Evolutionary conservation across 495 filamentous ascomycete species (phyloP).

Genomic region (Xanthoparmelia taractica): DNA sequence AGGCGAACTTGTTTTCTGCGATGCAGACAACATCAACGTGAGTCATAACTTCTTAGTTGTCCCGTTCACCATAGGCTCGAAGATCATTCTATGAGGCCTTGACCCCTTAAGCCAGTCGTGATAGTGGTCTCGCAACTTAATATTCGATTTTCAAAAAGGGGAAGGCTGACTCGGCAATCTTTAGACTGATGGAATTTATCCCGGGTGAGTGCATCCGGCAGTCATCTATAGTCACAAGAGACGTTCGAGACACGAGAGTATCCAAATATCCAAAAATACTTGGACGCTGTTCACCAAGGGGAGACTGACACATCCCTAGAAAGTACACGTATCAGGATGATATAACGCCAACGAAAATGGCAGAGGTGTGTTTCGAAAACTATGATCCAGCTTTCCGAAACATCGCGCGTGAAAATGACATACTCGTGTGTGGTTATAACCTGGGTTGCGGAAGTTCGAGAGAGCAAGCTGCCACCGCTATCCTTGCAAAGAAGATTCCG

Average conservation of each 20-base stretch:
- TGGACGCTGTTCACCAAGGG: neutral
- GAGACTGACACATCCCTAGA: conserved; percentile 31
- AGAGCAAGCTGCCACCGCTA: conserved; percentile 85
- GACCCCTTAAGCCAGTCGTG: neutral
- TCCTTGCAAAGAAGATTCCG: conserved; percentile 76
- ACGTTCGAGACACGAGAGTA: neutral
- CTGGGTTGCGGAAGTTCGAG: conserved; percentile 70
- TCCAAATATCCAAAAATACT: neutral
- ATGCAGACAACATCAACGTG: conserved; percentile 43
- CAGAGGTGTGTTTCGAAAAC: conserved; percentile 84
- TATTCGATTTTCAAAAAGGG: conserved; percentile 29
- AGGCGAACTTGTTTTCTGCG: conserved; percentile 49
- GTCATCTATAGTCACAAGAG: neutral
- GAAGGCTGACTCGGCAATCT: neutral
- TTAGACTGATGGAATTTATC: conserved; percentile 60
- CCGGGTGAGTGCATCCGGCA: conserved; percentile 53
- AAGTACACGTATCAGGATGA: conserved; percentile 89
- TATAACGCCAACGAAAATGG: conserved; percentile 69
- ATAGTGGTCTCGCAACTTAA: too few relatives aligned
- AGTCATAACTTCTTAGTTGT: neutral
- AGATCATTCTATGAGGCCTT: too few relatives aligned
- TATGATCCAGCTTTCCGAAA: conserved; percentile 66
- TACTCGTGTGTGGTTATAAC: conserved; percentile 83
- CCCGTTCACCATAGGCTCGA: too few relatives aligned
- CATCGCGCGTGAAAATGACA: conserved; percentile 59